Evolutionary conservation across 768 basidiomycete genomes (phyloP).

Genomic region (Amanita jacksonii): DNA sequence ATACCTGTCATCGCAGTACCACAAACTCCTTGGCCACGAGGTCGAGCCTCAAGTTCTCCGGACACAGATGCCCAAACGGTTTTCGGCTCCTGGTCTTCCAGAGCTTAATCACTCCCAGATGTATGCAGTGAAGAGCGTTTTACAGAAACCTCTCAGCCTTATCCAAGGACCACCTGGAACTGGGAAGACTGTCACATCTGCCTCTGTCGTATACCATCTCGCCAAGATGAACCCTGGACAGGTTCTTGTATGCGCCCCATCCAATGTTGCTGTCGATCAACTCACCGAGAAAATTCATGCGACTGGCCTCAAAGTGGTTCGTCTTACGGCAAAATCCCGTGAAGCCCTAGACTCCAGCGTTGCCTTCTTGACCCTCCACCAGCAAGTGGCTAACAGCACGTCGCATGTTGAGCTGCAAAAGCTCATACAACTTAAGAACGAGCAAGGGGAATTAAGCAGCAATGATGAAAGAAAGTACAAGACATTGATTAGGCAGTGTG

Average conservation of each 20-base stretch:
- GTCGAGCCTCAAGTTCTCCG: constrained; percentile 87
- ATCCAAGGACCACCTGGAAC: constrained; percentile 99
- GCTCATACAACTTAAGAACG: constrained; percentile 94
- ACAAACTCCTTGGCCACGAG: constrained; percentile 97
- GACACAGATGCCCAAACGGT: constrained; percentile 93
- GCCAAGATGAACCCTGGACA: constrained; percentile 99
- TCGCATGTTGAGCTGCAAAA: constrained; percentile 97
- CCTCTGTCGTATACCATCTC: constrained; percentile 96
- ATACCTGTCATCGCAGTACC: too few species aligned
- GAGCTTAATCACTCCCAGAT: constrained; percentile 99
- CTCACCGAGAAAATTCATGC: constrained; percentile 97
- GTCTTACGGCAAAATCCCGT: constrained; percentile 94
- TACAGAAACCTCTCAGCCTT: constrained; percentile 94
- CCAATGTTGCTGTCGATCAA: constrained; percentile 98
- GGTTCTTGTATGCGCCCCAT: constrained; percentile 97
- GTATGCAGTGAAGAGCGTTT: constrained; percentile 98
- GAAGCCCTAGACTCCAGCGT: constrained; percentile 97
- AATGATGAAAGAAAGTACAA: constrained; percentile 98
- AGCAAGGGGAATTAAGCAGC: constrained; percentile 94
- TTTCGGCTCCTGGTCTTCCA: constrained; percentile 94
- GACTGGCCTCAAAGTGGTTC: constrained; percentile 98
- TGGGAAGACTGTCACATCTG: constrained; percentile 98
- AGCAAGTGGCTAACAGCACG: constrained; percentile 95
- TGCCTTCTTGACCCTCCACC: constrained; percentile 87
- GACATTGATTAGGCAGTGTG: constrained; percentile 87